phyloP scores from a whole-genome alignment of 345 rosid species.

The Jatropha curcas region DNA sequence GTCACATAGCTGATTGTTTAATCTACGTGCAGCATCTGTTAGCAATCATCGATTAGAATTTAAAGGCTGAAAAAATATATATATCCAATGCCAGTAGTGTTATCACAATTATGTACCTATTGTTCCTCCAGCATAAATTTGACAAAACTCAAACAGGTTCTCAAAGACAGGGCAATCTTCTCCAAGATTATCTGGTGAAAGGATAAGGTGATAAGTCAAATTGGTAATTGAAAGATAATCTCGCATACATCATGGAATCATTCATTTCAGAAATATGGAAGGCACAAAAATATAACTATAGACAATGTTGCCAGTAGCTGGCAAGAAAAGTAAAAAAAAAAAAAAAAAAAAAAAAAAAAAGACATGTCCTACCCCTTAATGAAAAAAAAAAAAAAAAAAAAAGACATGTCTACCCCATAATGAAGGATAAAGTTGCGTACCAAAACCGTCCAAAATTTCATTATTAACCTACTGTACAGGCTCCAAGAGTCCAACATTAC shows the following conservation, averaged over 20 bases:
- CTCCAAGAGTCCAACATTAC: background rate
- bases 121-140: slow-evolving; percentile 96
- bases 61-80: slow-evolving; percentile 6
- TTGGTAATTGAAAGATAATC: background rate
- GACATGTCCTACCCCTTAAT: background rate
- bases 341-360: background rate
- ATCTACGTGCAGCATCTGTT: slow-evolving; percentile 86
- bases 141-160: slow-evolving; percentile 94
- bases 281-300: background rate
- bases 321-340: no score
- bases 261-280: background rate
- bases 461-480: background rate
- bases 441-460: background rate
- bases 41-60: slow-evolving; percentile 13
- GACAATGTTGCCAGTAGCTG: background rate
- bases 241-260: background rate
- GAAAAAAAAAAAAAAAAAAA: background rate
- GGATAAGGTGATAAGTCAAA: background rate
- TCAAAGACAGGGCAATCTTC: slow-evolving; percentile 99
- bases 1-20: slow-evolving; percentile 91
- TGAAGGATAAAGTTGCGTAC: background rate
- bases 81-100: background rate
- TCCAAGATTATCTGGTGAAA: slow-evolving; percentile 74
- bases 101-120: slow-evolving; percentile 54
- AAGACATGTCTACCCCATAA: background rate